phyloP scores from a whole-genome alignment of 148 eudicot species.

The Cornus florida region DNA sequence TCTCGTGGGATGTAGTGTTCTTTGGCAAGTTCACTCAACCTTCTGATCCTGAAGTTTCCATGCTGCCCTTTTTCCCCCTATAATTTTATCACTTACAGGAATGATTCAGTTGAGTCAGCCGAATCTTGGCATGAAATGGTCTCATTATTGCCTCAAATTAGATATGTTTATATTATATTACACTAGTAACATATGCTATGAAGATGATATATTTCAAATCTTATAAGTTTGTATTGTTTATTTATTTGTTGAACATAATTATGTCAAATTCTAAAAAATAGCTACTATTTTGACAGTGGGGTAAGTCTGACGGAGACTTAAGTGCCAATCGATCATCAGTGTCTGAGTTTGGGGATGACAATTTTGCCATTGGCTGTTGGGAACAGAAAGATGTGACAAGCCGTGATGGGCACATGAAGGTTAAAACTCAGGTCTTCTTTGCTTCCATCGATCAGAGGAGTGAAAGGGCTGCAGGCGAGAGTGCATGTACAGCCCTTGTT shows the following conservation, averaged over 20 bases:
- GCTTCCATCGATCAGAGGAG: slow-evolving; percentile 94
- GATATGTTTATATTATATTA: background rate
- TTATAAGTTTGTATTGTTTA: background rate
- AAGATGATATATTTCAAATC: background rate
- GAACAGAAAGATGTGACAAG: slow-evolving; percentile 75
- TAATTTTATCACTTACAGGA: background rate
- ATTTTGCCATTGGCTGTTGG: slow-evolving; percentile 91
- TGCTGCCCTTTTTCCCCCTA: background rate
- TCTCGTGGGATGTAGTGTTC: background rate
- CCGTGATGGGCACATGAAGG: slow-evolving; percentile 88
- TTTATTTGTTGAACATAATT: background rate
- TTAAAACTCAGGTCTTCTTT: slow-evolving; percentile 74
- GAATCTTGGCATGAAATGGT: background rate
- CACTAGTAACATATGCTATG: background rate
- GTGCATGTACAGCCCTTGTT: slow-evolving; percentile 96
- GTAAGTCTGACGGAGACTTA: slow-evolving; percentile 70
- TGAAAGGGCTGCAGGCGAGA: slow-evolving; percentile 92
- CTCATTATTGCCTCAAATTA: background rate
- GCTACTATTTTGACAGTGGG: slow-evolving; percentile 36
- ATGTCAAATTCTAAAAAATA: background rate
- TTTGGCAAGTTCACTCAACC: background rate
- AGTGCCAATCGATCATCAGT: slow-evolving; percentile 48
- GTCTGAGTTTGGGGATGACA: slow-evolving; percentile 93
- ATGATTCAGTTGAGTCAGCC: background rate
- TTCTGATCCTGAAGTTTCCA: background rate